These are phyloP conservation scores for Lichtheimia ornata DNA, from an alignment of 371 early-diverging fungal species.

Conservation along the genomic window DNA sequence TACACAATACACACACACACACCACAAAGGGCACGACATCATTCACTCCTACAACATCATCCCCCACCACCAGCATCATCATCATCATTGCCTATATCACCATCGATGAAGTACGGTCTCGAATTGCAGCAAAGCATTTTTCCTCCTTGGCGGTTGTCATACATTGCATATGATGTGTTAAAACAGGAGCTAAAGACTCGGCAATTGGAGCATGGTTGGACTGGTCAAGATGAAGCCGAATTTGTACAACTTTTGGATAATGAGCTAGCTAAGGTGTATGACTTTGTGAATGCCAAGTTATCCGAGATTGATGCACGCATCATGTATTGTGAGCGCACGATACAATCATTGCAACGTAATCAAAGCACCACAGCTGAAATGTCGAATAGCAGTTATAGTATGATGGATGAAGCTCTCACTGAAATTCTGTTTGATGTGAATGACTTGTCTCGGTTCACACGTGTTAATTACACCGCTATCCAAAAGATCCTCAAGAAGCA, in stretches of 20 bases:
- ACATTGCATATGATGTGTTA: conserved; percentile 79
- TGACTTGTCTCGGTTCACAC: conserved; percentile 87
- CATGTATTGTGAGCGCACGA: conserved; percentile 63
- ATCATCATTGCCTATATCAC: neutral
- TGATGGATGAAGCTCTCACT: conserved; percentile 75
- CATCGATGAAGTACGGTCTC: conserved; percentile 83
- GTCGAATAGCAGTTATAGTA: conserved; percentile 53
- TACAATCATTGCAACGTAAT: conserved; percentile 31
- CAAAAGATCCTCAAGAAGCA: conserved; percentile 95
- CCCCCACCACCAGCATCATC: neutral
- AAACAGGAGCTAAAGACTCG: conserved; percentile 74
- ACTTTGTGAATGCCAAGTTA: conserved; percentile 82
- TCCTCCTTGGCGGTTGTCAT: conserved; percentile 82
- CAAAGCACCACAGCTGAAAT: conserved; percentile 21
- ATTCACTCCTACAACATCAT: neutral
- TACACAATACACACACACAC: too few species aligned
- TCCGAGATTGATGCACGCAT: conserved; percentile 83
- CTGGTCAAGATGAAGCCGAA: conserved; percentile 73
- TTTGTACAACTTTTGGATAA: conserved; percentile 83
- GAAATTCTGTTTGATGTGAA: conserved; percentile 82
- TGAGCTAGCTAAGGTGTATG: conserved; percentile 82
- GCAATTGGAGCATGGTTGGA: conserved; percentile 45
- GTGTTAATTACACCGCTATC: conserved; percentile 93
- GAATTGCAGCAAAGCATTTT: conserved; percentile 68
- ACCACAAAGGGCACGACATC: neutral